Evolutionary conservation across 2,329 filamentous ascomycete genomes (phyloP), one percentile per base, ranked within the genome.

Genomic region (Pleomassaria siparia): DNA sequence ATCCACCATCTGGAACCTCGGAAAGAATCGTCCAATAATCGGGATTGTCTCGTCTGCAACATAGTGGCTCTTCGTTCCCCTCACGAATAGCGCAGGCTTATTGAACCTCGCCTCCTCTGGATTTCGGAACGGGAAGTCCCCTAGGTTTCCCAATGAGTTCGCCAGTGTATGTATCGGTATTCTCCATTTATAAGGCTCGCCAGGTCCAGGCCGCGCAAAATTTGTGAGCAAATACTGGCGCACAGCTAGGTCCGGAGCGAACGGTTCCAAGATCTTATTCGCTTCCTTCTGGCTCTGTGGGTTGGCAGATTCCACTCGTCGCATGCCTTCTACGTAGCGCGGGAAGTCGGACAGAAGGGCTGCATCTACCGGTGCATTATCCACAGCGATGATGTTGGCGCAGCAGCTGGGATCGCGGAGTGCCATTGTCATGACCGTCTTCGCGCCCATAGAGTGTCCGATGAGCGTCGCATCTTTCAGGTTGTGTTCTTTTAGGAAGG

Each of bases 371-470:
- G 92, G 92, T 3, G 91, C 90, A 66, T 97, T 97, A 74, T 97
- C 92, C 11, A 97, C 91, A 1, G 90, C 80, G 22, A 96, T 80
- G 43, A 97, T 75, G 59, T 86, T 83, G 13, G 80, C 77, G 49
- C 96, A 79, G 2, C 84, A 74, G 5, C 82, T 75, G 0, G 89
- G 89, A 1, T 83, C 79, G 35, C 80, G 77, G 28, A 97, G 80
- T 3, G 90, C 90, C 49, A 96, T 76, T 0, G 87, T 79, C 92
- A 97, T 96, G 59, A 89, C 90, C 2, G 87, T 85, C 76, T 97
- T 97, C 39, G 92, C 92, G 54, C 94, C 92, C 92, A 97, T 97
- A 1, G 90, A 96, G 73, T 97, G 94, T 0, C 92, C 92, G 62
- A 97, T 94, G 22, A 97, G 74, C 0, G 88, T 90, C 2, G 86